phyloP scores from a whole-genome alignment of 176 grass and related monocot genomes.

The bread wheat (Triticum aestivum) region IWGSC_CS_RefSeq_v2.1 NC_057808.1:443133829-443134328 shows the following conservation, averaged over 20 bases:
- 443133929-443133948: constrained; percentile 60
- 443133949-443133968: constrained; percentile 49
- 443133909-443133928: constrained; percentile 44
- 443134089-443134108: constrained; percentile 58
- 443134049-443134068: constrained; percentile 44
- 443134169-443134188: constrained; percentile 32
- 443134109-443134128: constrained; percentile 48
- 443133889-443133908: constrained; percentile 57
- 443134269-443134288: constrained; percentile 47
- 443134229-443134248: constrained; percentile 33
- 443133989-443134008: constrained; percentile 48
- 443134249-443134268: constrained; percentile 35
- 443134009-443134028: constrained; percentile 63
- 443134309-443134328: constrained; percentile 53
- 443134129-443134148: constrained; percentile 23
- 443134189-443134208: constrained; percentile 14
- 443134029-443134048: constrained; percentile 22
- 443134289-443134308: constrained; percentile 50
- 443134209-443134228: constrained; percentile 39
- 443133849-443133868: constrained; percentile 25
- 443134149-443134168: constrained; percentile 31
- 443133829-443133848: constrained; percentile 24
- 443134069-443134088: constrained; percentile 41
- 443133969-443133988: constrained; percentile 42
- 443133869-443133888: constrained; percentile 44